Evolutionary conservation across 2,329 filamentous ascomycete genomes (phyloP).

Genomic region (Rhexocercosporidium sp.): DNA sequence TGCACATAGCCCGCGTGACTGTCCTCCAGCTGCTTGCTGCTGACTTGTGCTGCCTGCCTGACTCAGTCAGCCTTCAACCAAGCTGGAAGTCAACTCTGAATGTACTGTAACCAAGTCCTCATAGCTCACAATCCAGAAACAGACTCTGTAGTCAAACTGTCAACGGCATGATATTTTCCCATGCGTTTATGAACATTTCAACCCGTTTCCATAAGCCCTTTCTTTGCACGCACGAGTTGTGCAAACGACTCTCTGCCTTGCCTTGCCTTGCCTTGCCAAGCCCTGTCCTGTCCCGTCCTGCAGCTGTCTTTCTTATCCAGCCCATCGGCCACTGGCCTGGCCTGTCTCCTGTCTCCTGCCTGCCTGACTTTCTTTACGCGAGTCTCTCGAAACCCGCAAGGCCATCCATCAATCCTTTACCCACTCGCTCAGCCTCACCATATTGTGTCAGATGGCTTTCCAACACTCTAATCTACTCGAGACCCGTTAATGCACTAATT

Average conservation of each 20-base stretch:
- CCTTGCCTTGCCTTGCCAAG: background rate
- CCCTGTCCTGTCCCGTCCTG: too few relatives aligned
- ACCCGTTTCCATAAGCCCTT: background rate
- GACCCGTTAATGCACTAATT: constrained; percentile 9
- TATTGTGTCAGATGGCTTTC: constrained; percentile 9
- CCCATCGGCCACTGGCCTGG: too few relatives aligned
- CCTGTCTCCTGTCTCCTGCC: too few relatives aligned
- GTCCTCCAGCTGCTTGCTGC: constrained; percentile 1
- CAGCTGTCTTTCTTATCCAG: background rate
- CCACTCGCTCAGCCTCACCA: constrained; percentile 32
- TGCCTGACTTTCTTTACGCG: background rate
- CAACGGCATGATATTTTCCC: background rate
- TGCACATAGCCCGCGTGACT: background rate
- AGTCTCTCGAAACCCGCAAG: constrained; percentile 28
- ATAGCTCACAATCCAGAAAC: too few relatives aligned
- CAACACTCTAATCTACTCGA: constrained; percentile 12
- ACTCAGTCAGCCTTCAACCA: background rate
- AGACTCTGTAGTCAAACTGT: background rate
- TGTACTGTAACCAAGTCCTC: background rate
- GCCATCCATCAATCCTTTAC: constrained; percentile 10
- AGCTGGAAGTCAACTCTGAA: background rate
- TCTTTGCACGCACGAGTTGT: background rate
- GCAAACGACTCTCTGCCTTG: background rate
- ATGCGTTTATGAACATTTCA: background rate
- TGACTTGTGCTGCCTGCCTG: constrained; percentile 5